Conservation (phyloP, 768 basidiomycete genomes). For the Suillus hirtellus region DNA sequence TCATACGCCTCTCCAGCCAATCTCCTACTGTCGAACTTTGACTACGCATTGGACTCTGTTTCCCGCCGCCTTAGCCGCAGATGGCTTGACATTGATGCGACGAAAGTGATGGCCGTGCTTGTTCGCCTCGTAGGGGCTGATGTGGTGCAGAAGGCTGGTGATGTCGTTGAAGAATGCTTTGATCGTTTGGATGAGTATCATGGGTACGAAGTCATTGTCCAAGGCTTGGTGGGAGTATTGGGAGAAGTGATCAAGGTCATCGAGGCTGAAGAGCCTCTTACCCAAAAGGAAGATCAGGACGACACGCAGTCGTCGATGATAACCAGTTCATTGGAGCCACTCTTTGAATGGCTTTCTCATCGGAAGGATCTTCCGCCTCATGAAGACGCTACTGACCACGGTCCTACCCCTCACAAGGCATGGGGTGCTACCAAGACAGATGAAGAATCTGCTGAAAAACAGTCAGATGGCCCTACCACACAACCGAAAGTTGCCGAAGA, state of each 20-base stretch:
- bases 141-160: conserved; percentile 86
- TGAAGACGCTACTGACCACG: conserved; percentile 51
- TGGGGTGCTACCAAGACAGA: conserved; percentile 47
- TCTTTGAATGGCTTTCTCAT: conserved; percentile 67
- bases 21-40: conserved; percentile 90
- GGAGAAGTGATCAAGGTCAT: conserved; percentile 83
- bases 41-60: conserved; percentile 91
- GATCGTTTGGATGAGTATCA: conserved; percentile 96
- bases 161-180: conserved; percentile 97
- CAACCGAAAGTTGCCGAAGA: conserved; percentile 28
- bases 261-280: conserved; percentile 48
- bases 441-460: conserved; percentile 25
- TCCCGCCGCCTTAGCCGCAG: conserved; percentile 78
- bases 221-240: conserved; percentile 85
- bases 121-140: conserved; percentile 84
- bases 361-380: conserved; percentile 39
- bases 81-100: conserved; percentile 85
- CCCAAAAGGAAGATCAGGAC: conserved; percentile 17
- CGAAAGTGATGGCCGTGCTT: conserved; percentile 83
- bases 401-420: conserved; percentile 56
- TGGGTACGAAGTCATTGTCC: conserved; percentile 84
- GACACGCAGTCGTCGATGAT: conserved; percentile 24
- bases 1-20: conserved; percentile 91
- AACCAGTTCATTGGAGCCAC: conserved; percentile 42
- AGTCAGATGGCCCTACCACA: conserved; percentile 17